These are phyloP conservation scores for Paracorniculantispora psalliotae DNA, from an alignment of 2,329 filamentous ascomycete species.

Conservation along the genomic window DNA sequence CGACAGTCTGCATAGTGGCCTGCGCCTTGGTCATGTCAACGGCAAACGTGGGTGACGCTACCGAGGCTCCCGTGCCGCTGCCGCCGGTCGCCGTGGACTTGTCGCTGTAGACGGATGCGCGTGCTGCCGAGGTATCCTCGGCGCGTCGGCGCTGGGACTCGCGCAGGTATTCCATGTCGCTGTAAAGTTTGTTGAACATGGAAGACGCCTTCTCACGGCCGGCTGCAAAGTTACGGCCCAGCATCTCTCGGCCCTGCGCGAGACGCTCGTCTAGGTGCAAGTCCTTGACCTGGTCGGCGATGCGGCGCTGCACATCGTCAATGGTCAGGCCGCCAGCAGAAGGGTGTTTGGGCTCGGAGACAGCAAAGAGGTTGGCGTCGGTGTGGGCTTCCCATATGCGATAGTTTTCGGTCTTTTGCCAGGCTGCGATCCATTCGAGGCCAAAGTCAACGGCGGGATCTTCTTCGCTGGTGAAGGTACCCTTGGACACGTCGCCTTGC, in stretches of 20 bases:
- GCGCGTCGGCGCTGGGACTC: slow-evolving; percentile 40
- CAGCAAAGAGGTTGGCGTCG: slow-evolving; percentile 86
- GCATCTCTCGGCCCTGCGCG: slow-evolving; percentile 72
- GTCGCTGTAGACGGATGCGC: slow-evolving; percentile 18
- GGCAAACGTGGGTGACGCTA: slow-evolving; percentile 15
- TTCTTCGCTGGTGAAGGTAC: slow-evolving; percentile 66
- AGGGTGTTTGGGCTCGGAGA: slow-evolving; percentile 88
- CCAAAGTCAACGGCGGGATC: slow-evolving; percentile 84
- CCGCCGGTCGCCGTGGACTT: slow-evolving; percentile 18
- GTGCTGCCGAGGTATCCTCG: slow-evolving; percentile 28
- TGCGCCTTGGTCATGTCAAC: slow-evolving; percentile 37
- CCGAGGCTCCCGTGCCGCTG: slow-evolving; percentile 20
- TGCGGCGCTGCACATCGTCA: slow-evolving; percentile 85
- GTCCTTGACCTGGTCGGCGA: slow-evolving; percentile 89
- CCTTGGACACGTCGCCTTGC: slow-evolving; percentile 65
- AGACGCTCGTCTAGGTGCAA: slow-evolving; percentile 90
- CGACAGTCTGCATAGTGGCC: slow-evolving; percentile 43
- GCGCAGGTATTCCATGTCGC: slow-evolving; percentile 70
- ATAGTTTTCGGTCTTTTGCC: slow-evolving; percentile 86
- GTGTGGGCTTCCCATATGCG: slow-evolving; percentile 77
- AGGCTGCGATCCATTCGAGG: slow-evolving; percentile 77
- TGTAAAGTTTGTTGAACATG: slow-evolving; percentile 83
- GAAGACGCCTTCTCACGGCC: slow-evolving; percentile 83
- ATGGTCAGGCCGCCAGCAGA: slow-evolving; percentile 89
- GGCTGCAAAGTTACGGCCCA: slow-evolving; percentile 84